Evolutionary conservation across 208 protist genomes (phyloP), one percentile per base, ranked within the genome.

Genomic region (Angomonas deanei): DNA sequence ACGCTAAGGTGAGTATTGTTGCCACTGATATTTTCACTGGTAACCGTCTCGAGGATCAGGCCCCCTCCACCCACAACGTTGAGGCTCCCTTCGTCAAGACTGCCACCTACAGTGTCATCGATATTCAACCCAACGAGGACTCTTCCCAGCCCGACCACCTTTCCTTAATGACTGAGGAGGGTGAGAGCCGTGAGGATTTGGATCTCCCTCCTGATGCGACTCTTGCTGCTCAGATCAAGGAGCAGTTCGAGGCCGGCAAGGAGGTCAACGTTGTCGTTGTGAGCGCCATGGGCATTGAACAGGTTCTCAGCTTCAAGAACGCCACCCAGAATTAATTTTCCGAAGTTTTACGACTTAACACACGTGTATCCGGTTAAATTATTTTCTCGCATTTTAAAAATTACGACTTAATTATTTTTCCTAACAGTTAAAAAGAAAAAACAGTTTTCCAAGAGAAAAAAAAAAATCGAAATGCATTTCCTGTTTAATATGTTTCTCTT

Each of bases 21-120:
- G 97, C 86, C 60, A 94, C 98, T 54, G 98, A 99, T 72, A 98
- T 99, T 68, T 99, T 99, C 87, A 99, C 93, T 55, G 92, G 94
- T 59, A 98, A 98, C 81, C 98, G 98, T 81, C 93, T 98, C 63
- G 98, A 99, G 84, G 97, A 98, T 60, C 87, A 99, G 68, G 96
- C 85, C 34, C 97, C 97, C 36, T 97, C 97, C 49, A 98, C 97
- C 23, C 96, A 99, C 82, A 99, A 98, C 75, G 93, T 99, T 50
- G 83, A 97, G 53, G 96, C 96, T 26, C 97, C 98, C 49, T 89
- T 97, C 60, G 94, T 99, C 57, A 90, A 84, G 57, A 92, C 97
- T 57, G 68, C 64, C n/a, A 98, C 98, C 26, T 99, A 96, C 86
- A 92, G 81, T 54, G 78, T 97, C 34, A 67, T 98, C 46, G 95